phyloP scores from a whole-genome alignment of 1,139 yeast genomes.

The Taiozyma sp. region DNA sequence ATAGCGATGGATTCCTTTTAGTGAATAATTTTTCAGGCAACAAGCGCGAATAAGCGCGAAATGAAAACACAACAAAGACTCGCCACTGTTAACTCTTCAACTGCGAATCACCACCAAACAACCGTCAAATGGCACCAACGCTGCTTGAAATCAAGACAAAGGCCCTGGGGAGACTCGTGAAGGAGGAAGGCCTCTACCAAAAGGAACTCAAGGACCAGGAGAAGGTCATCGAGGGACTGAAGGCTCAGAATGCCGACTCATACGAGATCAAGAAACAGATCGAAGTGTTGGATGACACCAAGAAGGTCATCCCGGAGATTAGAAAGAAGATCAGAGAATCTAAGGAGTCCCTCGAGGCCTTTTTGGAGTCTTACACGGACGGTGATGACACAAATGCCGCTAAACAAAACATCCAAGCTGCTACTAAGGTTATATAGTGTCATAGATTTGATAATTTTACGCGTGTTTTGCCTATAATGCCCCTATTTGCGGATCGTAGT shows the following conservation, averaged over 20 bases:
- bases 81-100: not conserved
- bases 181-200: constrained; percentile 62
- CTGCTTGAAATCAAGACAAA: constrained; percentile 69
- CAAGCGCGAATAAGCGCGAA: not conserved
- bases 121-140: constrained; percentile 65
- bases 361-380: constrained; percentile 37
- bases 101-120: not conserved
- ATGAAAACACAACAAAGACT: constrained; percentile 1
- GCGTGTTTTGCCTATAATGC: not conserved
- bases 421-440: constrained; percentile 7
- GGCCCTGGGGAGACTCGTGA: constrained; percentile 67
- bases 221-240: constrained; percentile 38
- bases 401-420: constrained; percentile 20
- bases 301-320: constrained; percentile 62
- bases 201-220: constrained; percentile 62
- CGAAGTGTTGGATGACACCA: constrained; percentile 64
- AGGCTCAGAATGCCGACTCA: constrained; percentile 44
- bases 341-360: constrained; percentile 39
- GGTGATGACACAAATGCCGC: constrained; percentile 28
- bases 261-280: constrained; percentile 65
- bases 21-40: too few species aligned
- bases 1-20: too few species aligned
- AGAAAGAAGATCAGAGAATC: constrained; percentile 46
- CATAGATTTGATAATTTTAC: not conserved
- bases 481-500: constrained; percentile 21